Evolutionary conservation across 768 basidiomycete genomes (phyloP).

Genomic region (Psilocybe subaeruginosa): DNA sequence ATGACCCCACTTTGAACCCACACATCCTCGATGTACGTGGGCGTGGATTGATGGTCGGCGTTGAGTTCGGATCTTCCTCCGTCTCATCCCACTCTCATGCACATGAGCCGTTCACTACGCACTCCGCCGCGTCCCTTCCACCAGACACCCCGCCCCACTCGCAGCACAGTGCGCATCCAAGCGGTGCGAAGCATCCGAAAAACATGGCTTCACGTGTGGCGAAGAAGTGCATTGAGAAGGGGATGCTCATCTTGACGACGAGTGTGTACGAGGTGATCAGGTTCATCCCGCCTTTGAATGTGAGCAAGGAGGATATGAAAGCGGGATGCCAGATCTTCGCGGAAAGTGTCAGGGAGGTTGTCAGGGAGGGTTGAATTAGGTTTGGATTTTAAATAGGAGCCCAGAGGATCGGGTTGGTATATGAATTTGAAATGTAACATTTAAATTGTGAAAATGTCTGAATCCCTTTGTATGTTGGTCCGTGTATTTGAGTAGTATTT

Average conservation of each 20-base stretch:
- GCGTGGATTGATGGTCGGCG: slow-evolving; percentile 84
- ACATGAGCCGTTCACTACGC: slow-evolving; percentile 28
- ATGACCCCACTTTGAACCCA: slow-evolving; percentile 51
- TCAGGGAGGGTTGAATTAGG: slow-evolving; percentile 43
- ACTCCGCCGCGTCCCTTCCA: slow-evolving; percentile 9
- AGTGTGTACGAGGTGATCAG: slow-evolving; percentile 86
- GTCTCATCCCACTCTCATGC: slow-evolving; percentile 31
- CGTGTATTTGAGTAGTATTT: too few relatives aligned
- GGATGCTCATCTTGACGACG: slow-evolving; percentile 86
- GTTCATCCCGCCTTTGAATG: slow-evolving; percentile 93
- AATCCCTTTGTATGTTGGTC: too few relatives aligned
- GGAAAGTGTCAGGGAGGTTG: slow-evolving; percentile 72
- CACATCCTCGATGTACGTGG: slow-evolving; percentile 89
- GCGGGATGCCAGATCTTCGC: slow-evolving; percentile 68
- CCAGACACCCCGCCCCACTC: not conserved
- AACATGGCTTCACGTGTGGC: slow-evolving; percentile 70
- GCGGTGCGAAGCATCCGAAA: slow-evolving; percentile 35
- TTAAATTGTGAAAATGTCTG: too few relatives aligned
- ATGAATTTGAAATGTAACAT: too few relatives aligned
- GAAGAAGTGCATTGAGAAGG: slow-evolving; percentile 83
- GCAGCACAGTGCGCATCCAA: not conserved
- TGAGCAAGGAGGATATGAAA: slow-evolving; percentile 72
- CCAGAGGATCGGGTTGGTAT: too few relatives aligned
- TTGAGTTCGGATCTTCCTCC: slow-evolving; percentile 75
- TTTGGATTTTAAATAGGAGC: too few relatives aligned